Conservation (phyloP, 169 alveolate species). For the Toxoplasma gondii region DNA sequence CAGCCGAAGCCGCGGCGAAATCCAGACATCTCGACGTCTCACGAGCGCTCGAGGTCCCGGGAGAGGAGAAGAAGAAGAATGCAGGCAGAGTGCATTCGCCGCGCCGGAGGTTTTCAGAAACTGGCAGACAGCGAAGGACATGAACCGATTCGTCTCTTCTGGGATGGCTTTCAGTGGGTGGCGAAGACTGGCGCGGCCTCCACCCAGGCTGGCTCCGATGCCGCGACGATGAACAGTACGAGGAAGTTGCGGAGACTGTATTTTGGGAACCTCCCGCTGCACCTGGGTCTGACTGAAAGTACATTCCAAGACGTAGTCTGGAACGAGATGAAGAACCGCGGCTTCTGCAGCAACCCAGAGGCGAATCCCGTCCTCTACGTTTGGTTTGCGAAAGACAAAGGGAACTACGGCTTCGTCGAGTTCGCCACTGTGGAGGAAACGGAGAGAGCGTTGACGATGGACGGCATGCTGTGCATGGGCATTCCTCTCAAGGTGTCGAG, state of each 20-base stretch:
- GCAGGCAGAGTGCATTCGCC: constrained; percentile 76
- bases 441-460: constrained; percentile 89
- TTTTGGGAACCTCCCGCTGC: constrained; percentile 90
- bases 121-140: constrained; percentile 92
- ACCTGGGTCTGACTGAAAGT: constrained; percentile 88
- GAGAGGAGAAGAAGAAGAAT: constrained; percentile 72
- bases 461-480: constrained; percentile 91
- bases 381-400: constrained; percentile 94
- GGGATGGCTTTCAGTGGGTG: constrained; percentile 95
- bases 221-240: constrained; percentile 90
- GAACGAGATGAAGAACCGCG: constrained; percentile 88
- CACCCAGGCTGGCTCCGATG: constrained; percentile 76
- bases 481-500: constrained; percentile 88
- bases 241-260: constrained; percentile 87
- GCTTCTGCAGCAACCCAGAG: constrained; percentile 87
- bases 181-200: constrained; percentile 85
- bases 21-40: constrained; percentile 40
- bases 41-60: constrained; percentile 67
- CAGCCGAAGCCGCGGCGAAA: constrained; percentile 7
- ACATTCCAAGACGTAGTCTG: constrained; percentile 87
- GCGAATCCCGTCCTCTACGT: constrained; percentile 90
- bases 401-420: constrained; percentile 92
- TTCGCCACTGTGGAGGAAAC: constrained; percentile 91
- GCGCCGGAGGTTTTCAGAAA: constrained; percentile 91
- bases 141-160: constrained; percentile 89